A percentile compares a stretch with the other conserved stretches of the same genome.
Conservation (phyloP, 768 basidiomycete species). For the Auriscalpium microsporum region DNA sequence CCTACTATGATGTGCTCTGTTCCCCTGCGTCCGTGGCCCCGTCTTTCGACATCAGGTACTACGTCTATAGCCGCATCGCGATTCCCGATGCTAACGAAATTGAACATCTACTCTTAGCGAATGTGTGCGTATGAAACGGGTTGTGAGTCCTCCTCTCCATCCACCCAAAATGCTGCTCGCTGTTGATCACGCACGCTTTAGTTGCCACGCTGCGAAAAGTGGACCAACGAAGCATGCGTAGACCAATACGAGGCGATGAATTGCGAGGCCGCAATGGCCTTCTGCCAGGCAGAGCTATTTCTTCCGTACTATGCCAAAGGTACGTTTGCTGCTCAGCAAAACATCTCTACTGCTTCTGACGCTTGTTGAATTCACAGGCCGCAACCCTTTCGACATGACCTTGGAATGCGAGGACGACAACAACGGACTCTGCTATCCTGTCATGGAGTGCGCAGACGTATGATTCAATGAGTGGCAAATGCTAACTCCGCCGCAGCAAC, state of each 20-base stretch:
- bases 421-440: too few species aligned
- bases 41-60: neutral
- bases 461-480: constrained; percentile 29
- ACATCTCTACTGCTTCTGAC: constrained; percentile 11
- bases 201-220: constrained; percentile 38
- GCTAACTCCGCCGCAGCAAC: constrained; percentile 26
- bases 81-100: neutral
- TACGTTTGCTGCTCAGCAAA: constrained; percentile 7
- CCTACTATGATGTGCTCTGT: neutral
- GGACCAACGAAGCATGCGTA: constrained; percentile 31
- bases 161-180: neutral
- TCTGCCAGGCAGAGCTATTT: constrained; percentile 27
- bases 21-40: neutral
- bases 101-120: constrained; percentile 13
- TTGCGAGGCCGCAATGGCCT: constrained; percentile 32
- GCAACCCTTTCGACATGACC: constrained; percentile 64
- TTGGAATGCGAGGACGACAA: constrained; percentile 41
- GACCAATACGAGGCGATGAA: constrained; percentile 34
- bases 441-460: constrained; percentile 44
- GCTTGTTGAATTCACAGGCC: constrained; percentile 8
- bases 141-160: too few species aligned
- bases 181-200: constrained; percentile 1
- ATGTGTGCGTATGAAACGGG: constrained; percentile 30
- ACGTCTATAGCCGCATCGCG: too few species aligned
- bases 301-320: constrained; percentile 25